A percentile compares a stretch with the other conserved stretches of the same genome.
Evolutionary conservation across 176 grass and related monocot genomes (phyloP).

Genomic region (Microstegium vimineum): DNA sequence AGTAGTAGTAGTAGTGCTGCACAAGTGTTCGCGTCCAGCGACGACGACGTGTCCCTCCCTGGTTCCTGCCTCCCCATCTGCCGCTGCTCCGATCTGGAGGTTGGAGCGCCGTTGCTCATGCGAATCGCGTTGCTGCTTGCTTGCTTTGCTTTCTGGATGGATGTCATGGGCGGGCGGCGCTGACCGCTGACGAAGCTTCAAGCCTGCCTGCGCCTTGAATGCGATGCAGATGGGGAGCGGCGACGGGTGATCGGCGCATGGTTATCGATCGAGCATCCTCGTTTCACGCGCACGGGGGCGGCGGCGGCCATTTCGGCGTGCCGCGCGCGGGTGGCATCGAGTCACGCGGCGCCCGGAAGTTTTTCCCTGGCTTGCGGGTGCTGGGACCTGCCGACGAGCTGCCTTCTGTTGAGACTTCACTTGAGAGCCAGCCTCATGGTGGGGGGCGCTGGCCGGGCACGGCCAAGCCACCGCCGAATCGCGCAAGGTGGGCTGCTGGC

Average conservation of each 20-base stretch:
- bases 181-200: not conserved
- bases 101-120: not conserved
- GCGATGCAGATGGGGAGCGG: not conserved
- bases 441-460: not conserved
- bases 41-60: not conserved
- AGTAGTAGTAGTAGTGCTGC: too few relatives aligned
- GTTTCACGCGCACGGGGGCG: too few relatives aligned
- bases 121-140: not conserved
- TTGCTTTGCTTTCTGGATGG: not conserved
- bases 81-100: not conserved
- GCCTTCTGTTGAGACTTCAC: not conserved
- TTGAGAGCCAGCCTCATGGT: not conserved
- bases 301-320: too few relatives aligned
- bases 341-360: not conserved
- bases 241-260: too few relatives aligned
- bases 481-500: not conserved
- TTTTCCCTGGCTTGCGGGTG: too few relatives aligned
- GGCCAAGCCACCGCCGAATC: not conserved
- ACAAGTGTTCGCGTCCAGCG: too few relatives aligned
- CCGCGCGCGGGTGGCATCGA: too few relatives aligned
- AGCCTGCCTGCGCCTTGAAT: not conserved
- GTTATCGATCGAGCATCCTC: too few relatives aligned
- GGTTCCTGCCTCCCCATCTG: not conserved
- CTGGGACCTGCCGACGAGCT: not conserved
- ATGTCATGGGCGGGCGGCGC: not conserved